Evolutionary conservation across 257 asterid genomes (phyloP).

Genomic region (Nicotiana noctiflora): DNA sequence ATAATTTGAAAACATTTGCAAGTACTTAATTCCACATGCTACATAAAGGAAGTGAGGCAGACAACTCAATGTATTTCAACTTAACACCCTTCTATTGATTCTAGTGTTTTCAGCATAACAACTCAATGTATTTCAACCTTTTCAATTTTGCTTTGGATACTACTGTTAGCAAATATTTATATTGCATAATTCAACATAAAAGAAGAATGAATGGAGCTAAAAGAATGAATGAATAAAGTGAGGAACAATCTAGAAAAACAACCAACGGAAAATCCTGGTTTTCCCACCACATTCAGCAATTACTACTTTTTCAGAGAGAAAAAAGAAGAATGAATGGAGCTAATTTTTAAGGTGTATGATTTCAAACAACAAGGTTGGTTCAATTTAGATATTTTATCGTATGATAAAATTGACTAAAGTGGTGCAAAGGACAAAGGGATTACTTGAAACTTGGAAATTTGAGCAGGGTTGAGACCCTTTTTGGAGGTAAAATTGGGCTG

Average conservation of each 20-base stretch:
- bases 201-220: no score
- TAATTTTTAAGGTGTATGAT: background rate
- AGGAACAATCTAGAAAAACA: background rate
- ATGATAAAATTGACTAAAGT: background rate
- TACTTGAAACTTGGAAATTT: slow-evolving; percentile 77
- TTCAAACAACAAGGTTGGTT: background rate
- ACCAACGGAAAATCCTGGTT: background rate
- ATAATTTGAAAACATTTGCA: background rate
- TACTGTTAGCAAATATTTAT: background rate
- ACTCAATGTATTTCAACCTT: background rate
- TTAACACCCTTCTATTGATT: background rate
- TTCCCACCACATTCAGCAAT: background rate
- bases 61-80: no score
- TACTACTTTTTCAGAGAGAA: background rate
- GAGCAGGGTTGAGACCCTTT: slow-evolving; percentile 35
- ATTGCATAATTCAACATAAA: background rate
- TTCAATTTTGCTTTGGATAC: background rate
- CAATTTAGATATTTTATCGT: background rate
- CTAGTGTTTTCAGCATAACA: background rate
- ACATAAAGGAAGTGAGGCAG: background rate
- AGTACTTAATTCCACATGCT: background rate
- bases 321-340: background rate
- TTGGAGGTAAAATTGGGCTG: slow-evolving; percentile 50
- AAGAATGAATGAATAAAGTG: no score
- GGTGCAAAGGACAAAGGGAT: background rate